Evolutionary conservation across 192 early-diverging fungal species (phyloP).

Genomic region (Backusella sp.): DNA sequence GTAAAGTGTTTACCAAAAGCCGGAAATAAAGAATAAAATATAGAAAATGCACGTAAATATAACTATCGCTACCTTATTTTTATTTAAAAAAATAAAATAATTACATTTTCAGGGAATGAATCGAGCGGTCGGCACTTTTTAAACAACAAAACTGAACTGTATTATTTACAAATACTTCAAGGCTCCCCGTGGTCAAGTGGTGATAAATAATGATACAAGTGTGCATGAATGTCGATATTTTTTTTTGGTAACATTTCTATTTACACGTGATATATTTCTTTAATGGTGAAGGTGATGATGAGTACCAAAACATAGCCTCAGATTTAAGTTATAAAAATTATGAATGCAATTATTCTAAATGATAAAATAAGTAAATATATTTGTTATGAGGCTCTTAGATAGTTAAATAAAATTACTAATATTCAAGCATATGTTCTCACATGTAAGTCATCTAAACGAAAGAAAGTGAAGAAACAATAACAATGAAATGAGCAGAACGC

Average conservation of each 20-base stretch:
- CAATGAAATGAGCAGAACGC: neutral
- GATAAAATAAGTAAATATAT: neutral
- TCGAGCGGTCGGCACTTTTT: neutral
- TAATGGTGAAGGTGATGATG: neutral
- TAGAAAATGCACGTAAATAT: neutral
- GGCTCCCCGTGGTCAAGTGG: neutral
- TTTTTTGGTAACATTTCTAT: neutral
- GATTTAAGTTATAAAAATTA: neutral
- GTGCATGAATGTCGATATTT: neutral
- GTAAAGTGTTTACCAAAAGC: too few relatives aligned
- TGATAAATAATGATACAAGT: neutral
- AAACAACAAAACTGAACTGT: neutral
- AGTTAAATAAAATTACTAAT: neutral
- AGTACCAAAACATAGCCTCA: neutral
- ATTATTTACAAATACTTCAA: neutral
- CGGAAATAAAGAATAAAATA: neutral
- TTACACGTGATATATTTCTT: neutral
- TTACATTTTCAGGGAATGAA: neutral
- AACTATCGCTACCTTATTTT: neutral
- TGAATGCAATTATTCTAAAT: neutral
- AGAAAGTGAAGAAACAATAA: neutral
- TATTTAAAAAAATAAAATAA: too few relatives aligned
- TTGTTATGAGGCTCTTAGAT: neutral
- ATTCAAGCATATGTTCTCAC: neutral
- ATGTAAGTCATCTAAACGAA: neutral